A percentile compares a stretch with the other conserved stretches of the same genome.
phyloP scores from a whole-genome alignment of 1,139 yeast species.

The Yamadazyma buinensis region DNA sequence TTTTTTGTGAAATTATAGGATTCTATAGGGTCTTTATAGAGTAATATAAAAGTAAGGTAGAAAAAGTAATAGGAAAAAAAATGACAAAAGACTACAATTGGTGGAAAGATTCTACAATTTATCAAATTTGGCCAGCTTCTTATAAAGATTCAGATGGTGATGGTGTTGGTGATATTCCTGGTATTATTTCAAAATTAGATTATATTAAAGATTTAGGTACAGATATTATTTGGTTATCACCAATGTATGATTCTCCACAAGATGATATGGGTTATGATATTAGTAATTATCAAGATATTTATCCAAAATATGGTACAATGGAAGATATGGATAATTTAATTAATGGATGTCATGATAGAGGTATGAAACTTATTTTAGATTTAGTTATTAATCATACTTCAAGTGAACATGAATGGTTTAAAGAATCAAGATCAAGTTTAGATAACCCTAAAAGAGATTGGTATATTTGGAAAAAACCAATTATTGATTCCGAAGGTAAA shows the following conservation, averaged over 20 bases:
- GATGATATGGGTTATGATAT: conserved; percentile 67
- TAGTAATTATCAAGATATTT: conserved; percentile 48
- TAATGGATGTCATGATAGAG: conserved; percentile 44
- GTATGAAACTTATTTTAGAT: conserved; percentile 51
- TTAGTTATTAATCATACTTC: conserved; percentile 61
- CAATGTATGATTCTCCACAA: conserved; percentile 58
- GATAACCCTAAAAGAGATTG: conserved; percentile 58
- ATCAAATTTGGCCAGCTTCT: conserved; percentile 61
- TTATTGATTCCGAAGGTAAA: conserved; percentile 37
- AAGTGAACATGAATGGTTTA: conserved; percentile 53
- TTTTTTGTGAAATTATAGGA: too few species aligned
- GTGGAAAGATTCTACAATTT: conserved; percentile 59
- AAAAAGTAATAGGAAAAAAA: background rate
- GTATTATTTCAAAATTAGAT: conserved; percentile 50
- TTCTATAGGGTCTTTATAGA: too few species aligned
- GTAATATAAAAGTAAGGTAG: background rate
- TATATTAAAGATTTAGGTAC: conserved; percentile 51
- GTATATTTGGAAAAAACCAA: conserved; percentile 57
- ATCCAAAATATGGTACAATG: conserved; percentile 52
- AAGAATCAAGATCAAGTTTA: conserved; percentile 52
- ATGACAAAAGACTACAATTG: conserved; percentile 21
- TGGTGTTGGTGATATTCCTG: conserved; percentile 56
- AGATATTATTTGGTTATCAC: conserved; percentile 56
- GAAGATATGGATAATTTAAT: conserved; percentile 49
- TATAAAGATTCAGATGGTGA: conserved; percentile 58